Evolutionary conservation across 1,284 basidiomycete genomes (phyloP).

Genomic region (Neotropicomus parvogracilis): DNA sequence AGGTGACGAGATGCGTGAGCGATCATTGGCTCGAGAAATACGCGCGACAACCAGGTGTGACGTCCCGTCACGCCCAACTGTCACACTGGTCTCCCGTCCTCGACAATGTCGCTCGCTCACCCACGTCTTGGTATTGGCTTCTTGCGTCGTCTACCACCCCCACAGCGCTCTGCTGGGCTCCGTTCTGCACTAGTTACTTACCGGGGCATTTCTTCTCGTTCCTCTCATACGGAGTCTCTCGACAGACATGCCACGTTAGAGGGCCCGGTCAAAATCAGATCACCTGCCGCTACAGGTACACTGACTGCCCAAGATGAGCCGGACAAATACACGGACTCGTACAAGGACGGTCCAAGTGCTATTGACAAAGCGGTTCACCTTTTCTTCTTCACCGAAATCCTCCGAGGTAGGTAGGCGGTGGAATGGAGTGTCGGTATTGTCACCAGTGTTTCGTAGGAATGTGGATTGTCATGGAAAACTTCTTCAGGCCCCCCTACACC

Average conservation of each 20-base stretch:
- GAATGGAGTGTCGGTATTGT: neutral
- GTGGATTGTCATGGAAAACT: conserved; percentile 99
- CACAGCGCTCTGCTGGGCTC: conserved; percentile 28
- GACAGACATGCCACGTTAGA: conserved; percentile 21
- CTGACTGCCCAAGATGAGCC: conserved; percentile 43
- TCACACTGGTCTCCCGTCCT: conserved; percentile 16
- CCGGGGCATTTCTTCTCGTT: conserved; percentile 35
- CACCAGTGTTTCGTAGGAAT: conserved; percentile 62
- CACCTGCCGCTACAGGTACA: conserved; percentile 39
- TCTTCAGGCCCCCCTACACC: conserved; percentile 96
- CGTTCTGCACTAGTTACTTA: conserved; percentile 41
- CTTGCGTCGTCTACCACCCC: conserved; percentile 30
- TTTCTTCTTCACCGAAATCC: conserved; percentile 99
- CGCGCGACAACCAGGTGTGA: conserved; percentile 37
- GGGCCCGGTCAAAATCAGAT: conserved; percentile 29
- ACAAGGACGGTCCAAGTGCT: conserved; percentile 79
- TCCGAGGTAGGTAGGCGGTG: conserved; percentile 67
- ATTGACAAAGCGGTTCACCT: conserved; percentile 94
- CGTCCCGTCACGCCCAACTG: conserved; percentile 32
- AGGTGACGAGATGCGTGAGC: conserved; percentile 36
- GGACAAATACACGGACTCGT: conserved; percentile 58
- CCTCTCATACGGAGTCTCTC: conserved; percentile 22
- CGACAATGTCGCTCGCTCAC: conserved; percentile 49
- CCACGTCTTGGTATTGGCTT: conserved; percentile 32
- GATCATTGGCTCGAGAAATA: conserved; percentile 48